Conservation (phyloP, 805 yeast species). For the Yamadazyma endophytica region DNA sequence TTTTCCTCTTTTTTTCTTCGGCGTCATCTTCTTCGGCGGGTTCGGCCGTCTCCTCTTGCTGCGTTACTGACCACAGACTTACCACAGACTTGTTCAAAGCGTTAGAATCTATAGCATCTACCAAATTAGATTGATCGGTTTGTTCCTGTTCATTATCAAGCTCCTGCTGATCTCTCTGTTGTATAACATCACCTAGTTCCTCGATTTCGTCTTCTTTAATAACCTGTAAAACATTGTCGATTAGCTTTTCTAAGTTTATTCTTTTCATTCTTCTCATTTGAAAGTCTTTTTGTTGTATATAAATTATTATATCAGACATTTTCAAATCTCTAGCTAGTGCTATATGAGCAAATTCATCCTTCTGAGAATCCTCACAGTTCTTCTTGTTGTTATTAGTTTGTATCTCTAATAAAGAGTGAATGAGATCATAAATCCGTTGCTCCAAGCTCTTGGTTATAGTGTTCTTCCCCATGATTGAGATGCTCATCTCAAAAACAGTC, state of each 20-base stretch:
- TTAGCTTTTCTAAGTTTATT: conserved; percentile 55
- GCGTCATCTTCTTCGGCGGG: conserved; percentile 11
- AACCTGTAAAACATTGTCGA: conserved; percentile 54
- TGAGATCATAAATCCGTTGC: conserved; percentile 51
- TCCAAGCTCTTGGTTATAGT: conserved; percentile 33
- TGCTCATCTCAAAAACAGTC: background rate
- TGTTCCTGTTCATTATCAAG: conserved; percentile 38
- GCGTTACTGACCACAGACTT: conserved; percentile 52
- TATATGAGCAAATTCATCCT: conserved; percentile 38
- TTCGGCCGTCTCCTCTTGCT: background rate
- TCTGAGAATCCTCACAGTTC: conserved; percentile 21
- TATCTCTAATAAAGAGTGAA: conserved; percentile 57
- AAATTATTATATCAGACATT: conserved; percentile 48
- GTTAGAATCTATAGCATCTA: conserved; percentile 66
- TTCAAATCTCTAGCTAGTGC: conserved; percentile 62
- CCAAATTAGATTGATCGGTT: conserved; percentile 43
- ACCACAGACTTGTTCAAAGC: conserved; percentile 74
- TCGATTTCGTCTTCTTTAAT: conserved; percentile 59
- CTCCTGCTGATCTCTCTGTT: conserved; percentile 10
- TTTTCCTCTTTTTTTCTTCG: conserved; percentile 44
- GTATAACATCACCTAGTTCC: conserved; percentile 42
- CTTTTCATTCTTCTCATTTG: conserved; percentile 68
- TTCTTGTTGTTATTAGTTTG: conserved; percentile 44
- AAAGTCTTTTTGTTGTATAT: conserved; percentile 61
- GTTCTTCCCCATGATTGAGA: background rate